phyloP scores from a whole-genome alignment of 148 eudicot genomes.

The Suaeda aralocaspica region DNA sequence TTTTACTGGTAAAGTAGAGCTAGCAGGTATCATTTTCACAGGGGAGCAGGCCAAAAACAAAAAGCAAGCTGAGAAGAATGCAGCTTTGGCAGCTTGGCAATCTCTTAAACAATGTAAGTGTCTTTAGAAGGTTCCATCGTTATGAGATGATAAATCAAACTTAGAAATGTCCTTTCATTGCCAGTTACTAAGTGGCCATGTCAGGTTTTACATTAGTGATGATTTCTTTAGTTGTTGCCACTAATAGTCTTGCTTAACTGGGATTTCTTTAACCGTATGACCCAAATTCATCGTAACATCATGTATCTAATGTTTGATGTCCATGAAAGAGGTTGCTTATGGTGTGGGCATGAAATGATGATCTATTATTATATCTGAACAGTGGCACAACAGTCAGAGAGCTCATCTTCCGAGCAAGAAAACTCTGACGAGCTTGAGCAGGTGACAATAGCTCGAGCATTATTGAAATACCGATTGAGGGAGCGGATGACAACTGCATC shows the following conservation, averaged over 20 bases:
- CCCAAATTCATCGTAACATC: background rate
- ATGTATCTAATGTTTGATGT: background rate
- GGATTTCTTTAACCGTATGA: slow-evolving; percentile 1
- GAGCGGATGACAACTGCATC: slow-evolving; percentile 45
- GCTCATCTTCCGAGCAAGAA: slow-evolving; percentile 57
- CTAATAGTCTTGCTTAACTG: background rate
- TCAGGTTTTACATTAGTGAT: background rate
- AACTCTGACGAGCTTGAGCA: slow-evolving; percentile 77
- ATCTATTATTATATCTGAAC: slow-evolving; percentile 16
- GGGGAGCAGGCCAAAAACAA: slow-evolving; percentile 79
- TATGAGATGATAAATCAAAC: too few species aligned
- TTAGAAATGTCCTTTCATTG: background rate
- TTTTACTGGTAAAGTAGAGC: slow-evolving; percentile 69
- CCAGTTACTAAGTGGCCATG: background rate
- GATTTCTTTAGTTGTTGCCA: background rate
- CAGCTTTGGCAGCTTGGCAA: slow-evolving; percentile 81
- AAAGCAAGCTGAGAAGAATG: slow-evolving; percentile 78
- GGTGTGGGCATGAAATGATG: slow-evolving; percentile 5
- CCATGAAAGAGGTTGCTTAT: background rate
- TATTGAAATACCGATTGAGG: slow-evolving; percentile 57
- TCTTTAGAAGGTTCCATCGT: slow-evolving; percentile 3
- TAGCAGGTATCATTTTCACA: slow-evolving; percentile 61
- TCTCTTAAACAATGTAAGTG: slow-evolving; percentile 64
- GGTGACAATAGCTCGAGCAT: slow-evolving; percentile 67
- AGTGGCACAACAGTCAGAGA: slow-evolving; percentile 67